These are phyloP conservation scores for Eucalyptus rudis DNA, from an alignment of 345 rosid genomes.

Conservation along the genomic window DNA sequence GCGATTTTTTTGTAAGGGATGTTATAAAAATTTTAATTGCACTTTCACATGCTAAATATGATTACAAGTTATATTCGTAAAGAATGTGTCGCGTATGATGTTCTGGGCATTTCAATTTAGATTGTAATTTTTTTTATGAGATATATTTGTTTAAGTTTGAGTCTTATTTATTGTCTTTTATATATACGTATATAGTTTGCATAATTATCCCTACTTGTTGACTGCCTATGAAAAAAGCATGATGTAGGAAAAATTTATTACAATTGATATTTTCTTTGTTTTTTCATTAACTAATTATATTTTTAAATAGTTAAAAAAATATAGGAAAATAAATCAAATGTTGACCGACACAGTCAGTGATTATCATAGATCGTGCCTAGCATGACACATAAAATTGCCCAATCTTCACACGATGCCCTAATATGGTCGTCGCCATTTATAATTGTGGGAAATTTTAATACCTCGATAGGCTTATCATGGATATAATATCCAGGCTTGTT, in stretches of 20 bases:
- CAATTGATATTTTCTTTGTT: not conserved
- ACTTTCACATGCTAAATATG: not conserved
- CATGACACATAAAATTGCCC: not conserved
- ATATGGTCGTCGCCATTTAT: not conserved
- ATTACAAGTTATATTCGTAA: rapidly evolving
- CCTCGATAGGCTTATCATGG: not conserved
- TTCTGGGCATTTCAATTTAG: not conserved
- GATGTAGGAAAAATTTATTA: not conserved
- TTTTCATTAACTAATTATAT: not conserved
- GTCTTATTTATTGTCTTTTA: not conserved
- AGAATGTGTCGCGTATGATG: not conserved
- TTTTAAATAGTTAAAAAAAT: not conserved
- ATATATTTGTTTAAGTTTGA: not conserved
- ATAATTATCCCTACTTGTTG: not conserved
- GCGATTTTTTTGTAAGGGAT: not conserved
- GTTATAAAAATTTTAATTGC: too few species aligned
- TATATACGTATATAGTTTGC: not conserved
- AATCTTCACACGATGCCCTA: not conserved
- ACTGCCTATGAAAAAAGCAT: not conserved
- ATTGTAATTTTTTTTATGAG: not conserved
- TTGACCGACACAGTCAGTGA: rapidly evolving
- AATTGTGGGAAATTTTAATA: not conserved
- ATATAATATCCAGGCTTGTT: not conserved
- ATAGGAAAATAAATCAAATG: not conserved
- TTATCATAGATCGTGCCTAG: not conserved